phyloP scores from a whole-genome alignment of 352 stramenopile genomes.

The Aphanomyces stellatus region DNA sequence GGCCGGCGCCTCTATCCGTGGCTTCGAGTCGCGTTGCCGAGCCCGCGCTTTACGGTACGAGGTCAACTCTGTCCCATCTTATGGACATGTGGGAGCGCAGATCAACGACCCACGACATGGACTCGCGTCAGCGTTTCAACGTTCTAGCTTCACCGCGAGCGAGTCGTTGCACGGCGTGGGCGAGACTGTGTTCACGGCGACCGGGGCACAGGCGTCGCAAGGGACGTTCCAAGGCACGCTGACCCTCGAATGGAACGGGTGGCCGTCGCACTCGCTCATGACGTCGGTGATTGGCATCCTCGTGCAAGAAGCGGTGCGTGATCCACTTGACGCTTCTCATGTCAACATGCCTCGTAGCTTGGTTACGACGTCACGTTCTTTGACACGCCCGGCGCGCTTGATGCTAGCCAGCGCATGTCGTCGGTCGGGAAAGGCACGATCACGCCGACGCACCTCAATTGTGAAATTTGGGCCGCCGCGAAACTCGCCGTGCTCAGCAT shows the following conservation, averaged over 20 bases:
- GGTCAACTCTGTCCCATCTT: too few species aligned
- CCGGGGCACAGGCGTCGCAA: background rate
- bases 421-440: background rate
- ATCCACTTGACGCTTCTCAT: background rate
- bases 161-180: conserved; percentile 3
- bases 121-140: background rate
- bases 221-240: conserved; percentile 7
- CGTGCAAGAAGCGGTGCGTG: conserved; percentile 14
- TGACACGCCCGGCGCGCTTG: background rate
- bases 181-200: background rate
- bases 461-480: too few species aligned
- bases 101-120: background rate
- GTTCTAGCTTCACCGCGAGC: background rate
- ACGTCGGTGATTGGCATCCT: background rate
- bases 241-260: conserved; percentile 5
- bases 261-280: background rate
- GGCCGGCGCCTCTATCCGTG: background rate
- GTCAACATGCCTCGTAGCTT: background rate
- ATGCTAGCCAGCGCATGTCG: background rate
- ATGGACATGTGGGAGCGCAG: too few species aligned
- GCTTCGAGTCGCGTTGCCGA: too few species aligned
- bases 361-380: conserved; percentile 7
- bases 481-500: too few species aligned
- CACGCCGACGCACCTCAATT: too few species aligned
- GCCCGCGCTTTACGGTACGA: too few species aligned